These are phyloP conservation scores for Uromyces viciae-fabae DNA, from an alignment of 1,284 basidiomycete species.

Conservation along the genomic window DNA sequence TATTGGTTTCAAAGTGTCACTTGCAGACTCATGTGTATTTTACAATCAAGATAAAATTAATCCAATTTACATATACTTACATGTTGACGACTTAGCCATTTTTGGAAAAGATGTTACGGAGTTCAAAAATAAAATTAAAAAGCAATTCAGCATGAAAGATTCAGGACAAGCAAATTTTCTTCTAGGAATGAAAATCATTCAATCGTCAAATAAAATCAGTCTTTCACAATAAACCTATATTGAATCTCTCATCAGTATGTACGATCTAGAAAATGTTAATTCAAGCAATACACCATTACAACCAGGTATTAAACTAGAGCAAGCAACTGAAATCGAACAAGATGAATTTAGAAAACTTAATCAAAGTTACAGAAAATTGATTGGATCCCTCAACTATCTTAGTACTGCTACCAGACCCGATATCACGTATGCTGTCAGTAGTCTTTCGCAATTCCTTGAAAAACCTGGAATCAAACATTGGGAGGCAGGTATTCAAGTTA, in stretches of 20 bases:
- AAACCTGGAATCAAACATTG: constrained; percentile 3
- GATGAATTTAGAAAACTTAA: not conserved
- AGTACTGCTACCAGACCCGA: not conserved
- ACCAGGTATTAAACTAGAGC: not conserved
- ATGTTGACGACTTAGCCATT: not conserved
- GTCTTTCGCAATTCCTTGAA: not conserved
- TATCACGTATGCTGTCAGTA: not conserved
- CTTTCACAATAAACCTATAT: not conserved
- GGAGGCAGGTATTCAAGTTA: not conserved
- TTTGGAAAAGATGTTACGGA: not conserved
- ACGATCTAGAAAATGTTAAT: not conserved
- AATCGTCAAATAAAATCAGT: not conserved
- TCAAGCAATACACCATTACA: not conserved
- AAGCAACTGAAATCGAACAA: not conserved
- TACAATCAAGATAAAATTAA: no score
- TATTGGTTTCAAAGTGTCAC: not conserved
- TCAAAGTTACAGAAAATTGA: not conserved
- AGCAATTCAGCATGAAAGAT: not conserved
- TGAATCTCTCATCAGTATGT: not conserved
- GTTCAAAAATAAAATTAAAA: not conserved
- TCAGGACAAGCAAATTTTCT: not conserved
- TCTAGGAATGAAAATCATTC: not conserved
- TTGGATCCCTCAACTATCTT: not conserved
- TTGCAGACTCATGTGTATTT: not conserved
- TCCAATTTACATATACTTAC: not conserved